Conservation (phyloP, 768 basidiomycete species). For the Panaeolus cyanescens region DNA sequence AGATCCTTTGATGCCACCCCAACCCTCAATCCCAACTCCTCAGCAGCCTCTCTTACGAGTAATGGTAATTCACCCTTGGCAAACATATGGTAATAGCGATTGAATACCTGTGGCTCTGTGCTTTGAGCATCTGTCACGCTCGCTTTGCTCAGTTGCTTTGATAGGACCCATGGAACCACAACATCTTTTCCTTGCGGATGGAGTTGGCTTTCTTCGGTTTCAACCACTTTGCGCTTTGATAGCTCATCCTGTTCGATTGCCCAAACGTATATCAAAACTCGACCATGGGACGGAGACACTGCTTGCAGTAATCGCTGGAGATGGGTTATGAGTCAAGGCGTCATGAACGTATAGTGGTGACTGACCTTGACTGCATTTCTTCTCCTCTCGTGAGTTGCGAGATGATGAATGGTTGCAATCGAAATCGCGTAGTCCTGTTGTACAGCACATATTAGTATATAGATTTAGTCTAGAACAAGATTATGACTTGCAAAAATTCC, state of each 20-base stretch:
- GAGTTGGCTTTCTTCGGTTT: constrained; percentile 19
- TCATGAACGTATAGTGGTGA: neutral
- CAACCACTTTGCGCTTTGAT: constrained; percentile 71
- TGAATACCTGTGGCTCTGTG: constrained; percentile 53
- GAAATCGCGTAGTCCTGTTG: constrained; percentile 92
- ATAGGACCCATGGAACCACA: constrained; percentile 86
- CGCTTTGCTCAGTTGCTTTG: constrained; percentile 29
- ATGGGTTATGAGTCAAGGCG: neutral
- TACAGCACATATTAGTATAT: neutral
- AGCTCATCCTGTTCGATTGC: constrained; percentile 89
- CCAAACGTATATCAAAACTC: constrained; percentile 94
- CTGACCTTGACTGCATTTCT: constrained; percentile 71
- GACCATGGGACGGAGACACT: constrained; percentile 70
- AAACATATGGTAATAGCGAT: constrained; percentile 98
- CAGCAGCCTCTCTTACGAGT: constrained; percentile 66
- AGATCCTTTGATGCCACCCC: constrained; percentile 30
- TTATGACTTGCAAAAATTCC: constrained; percentile 68
- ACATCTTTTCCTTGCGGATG: constrained; percentile 68
- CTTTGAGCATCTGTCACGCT: constrained; percentile 12
- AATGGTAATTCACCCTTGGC: constrained; percentile 70
- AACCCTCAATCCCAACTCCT: constrained; percentile 54
- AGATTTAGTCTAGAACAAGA: neutral
- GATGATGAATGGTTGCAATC: constrained; percentile 96
- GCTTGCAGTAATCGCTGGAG: constrained; percentile 62
- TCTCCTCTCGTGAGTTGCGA: constrained; percentile 79